A percentile compares a stretch with the other conserved stretches of the same genome.
Evolutionary conservation across 441 rosid genomes (phyloP).

Genomic region (Arabidopsis hybrid): DNA sequence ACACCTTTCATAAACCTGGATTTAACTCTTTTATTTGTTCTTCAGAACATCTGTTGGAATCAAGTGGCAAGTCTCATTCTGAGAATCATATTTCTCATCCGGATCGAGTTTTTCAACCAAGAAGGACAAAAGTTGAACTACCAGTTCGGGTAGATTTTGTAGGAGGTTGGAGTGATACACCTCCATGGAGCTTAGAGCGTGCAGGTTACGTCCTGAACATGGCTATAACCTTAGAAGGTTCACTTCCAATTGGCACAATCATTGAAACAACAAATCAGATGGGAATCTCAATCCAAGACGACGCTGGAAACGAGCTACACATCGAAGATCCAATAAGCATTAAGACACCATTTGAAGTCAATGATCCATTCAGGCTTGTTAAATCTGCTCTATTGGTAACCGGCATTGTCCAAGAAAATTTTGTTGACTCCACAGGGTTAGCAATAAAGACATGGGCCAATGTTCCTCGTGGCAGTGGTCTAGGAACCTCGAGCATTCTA

Average conservation of each 20-base stretch:
- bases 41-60: slow-evolving; percentile 72
- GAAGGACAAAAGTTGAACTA: slow-evolving; percentile 72
- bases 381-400: slow-evolving; percentile 90
- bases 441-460: slow-evolving; percentile 86
- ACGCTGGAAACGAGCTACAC: slow-evolving; percentile 64
- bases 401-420: slow-evolving; percentile 58
- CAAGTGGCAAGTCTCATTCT: slow-evolving; percentile 40
- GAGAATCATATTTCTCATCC: slow-evolving; percentile 42
- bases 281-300: slow-evolving; percentile 75
- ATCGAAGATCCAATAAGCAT: slow-evolving; percentile 60
- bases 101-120: slow-evolving; percentile 49
- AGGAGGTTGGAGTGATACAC: slow-evolving; percentile 99
- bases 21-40: slow-evolving; percentile 32
- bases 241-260: slow-evolving; percentile 90
- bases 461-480: slow-evolving; percentile 91
- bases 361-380: slow-evolving; percentile 81
- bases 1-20: background rate
- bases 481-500: slow-evolving; percentile 96
- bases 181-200: slow-evolving; percentile 98
- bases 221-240: slow-evolving; percentile 83
- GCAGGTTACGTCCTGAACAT: slow-evolving; percentile 90
- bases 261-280: slow-evolving; percentile 64
- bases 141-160: slow-evolving; percentile 96
- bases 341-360: slow-evolving; percentile 65
- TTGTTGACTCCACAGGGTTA: slow-evolving; percentile 58